Evolutionary conservation across 208 protist species (phyloP).

Genomic region (Herpetomonas samuelpessoai): DNA sequence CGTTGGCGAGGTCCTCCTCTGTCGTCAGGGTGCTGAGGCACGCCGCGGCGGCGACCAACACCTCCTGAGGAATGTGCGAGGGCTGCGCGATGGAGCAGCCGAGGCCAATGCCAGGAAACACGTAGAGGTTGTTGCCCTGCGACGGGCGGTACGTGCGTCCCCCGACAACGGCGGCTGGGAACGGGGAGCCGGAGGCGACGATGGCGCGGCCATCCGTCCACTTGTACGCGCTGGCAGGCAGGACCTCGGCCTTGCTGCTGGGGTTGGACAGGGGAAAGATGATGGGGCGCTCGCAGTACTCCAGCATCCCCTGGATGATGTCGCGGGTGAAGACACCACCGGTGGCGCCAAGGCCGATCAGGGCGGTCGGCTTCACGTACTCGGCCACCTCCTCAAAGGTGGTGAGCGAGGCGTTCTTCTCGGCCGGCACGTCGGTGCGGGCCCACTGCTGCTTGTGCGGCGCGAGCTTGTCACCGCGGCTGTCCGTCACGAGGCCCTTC

Average conservation of each 20-base stretch:
- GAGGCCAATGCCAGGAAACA: conserved; percentile 93
- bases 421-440: conserved; percentile 48
- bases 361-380: conserved; percentile 87
- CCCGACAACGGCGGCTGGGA: conserved; percentile 65
- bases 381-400: conserved; percentile 47
- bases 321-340: conserved; percentile 87
- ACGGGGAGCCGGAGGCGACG: conserved; percentile 94
- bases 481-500: conserved; percentile 73
- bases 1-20: conserved; percentile 15
- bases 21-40: conserved; percentile 57
- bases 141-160: conserved; percentile 60
- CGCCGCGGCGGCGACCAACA: conserved; percentile 74
- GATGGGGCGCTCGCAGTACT: conserved; percentile 78
- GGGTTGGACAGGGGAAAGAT: conserved; percentile 94
- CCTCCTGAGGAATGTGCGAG: conserved; percentile 86
- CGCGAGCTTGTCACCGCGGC: conserved; percentile 50
- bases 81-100: conserved; percentile 74
- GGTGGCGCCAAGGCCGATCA: conserved; percentile 90
- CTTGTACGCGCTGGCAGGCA: conserved; percentile 82
- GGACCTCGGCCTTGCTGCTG: conserved; percentile 70
- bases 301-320: conserved; percentile 66
- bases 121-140: conserved; percentile 96
- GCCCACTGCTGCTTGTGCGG: conserved; percentile 73
- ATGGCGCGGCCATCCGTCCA: conserved; percentile 87
- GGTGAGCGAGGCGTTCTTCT: conserved; percentile 29